Conservation (phyloP, 2,329 filamentous ascomycete genomes). For the Talaromyces sp. region DNA sequence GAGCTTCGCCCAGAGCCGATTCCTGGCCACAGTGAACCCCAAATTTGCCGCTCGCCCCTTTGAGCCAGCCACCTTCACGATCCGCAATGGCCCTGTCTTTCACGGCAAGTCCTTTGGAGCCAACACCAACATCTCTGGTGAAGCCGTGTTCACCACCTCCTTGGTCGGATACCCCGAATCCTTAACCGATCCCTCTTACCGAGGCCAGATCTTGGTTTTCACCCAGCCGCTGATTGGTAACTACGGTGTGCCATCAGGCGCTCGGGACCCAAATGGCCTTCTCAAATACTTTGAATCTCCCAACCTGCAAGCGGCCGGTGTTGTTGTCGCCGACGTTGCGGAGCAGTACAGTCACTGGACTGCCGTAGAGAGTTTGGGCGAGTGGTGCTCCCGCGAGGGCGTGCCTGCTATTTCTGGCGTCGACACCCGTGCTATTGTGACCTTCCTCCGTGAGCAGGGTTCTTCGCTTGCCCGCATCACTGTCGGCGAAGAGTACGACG, state of each 20-base stretch:
- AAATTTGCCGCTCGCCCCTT: conserved; percentile 67
- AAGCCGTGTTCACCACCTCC: conserved; percentile 97
- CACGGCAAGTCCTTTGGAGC: conserved; percentile 95
- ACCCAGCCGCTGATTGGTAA: conserved; percentile 97
- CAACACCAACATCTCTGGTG: conserved; percentile 92
- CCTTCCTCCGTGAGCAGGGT: conserved; percentile 89
- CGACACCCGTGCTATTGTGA: conserved; percentile 95
- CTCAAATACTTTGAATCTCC: conserved; percentile 98
- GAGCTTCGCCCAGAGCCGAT: conserved; percentile 34
- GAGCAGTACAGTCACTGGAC: conserved; percentile 98
- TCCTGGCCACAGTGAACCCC: conserved; percentile 63
- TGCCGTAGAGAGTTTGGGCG: conserved; percentile 83
- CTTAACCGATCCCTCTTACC: conserved; percentile 65
- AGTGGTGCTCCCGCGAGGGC: conserved; percentile 95
- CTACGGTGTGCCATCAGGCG: conserved; percentile 88
- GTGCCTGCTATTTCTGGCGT: conserved; percentile 95
- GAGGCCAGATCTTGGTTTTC: conserved; percentile 90
- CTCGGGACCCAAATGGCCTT: conserved; percentile 81
- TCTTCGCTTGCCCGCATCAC: conserved; percentile 93
- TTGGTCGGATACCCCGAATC: conserved; percentile 97
- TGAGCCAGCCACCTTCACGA: conserved; percentile 88
- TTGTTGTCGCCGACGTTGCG: conserved; percentile 93
- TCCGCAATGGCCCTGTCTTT: conserved; percentile 93
- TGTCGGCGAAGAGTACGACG: conserved; percentile 95
- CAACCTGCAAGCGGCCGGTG: conserved; percentile 91